phyloP scores from a whole-genome alignment of 202 grass and related monocot species.

The Dendrocalamus latiflorus region DNA sequence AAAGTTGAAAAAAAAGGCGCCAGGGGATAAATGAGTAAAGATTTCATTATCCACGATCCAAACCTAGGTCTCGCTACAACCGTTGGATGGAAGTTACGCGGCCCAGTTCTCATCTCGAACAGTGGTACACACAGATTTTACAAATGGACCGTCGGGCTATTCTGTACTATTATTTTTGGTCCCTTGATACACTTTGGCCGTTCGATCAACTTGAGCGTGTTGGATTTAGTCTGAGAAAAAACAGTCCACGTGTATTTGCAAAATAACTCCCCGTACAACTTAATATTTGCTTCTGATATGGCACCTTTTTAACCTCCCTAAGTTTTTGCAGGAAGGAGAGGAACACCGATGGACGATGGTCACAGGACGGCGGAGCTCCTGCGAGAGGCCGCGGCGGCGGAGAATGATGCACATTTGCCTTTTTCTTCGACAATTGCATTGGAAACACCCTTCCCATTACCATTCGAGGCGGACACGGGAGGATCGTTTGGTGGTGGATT shows the following conservation, averaged over 20 bases:
- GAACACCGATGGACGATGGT: no score
- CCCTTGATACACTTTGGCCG: not conserved
- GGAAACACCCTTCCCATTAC: not conserved
- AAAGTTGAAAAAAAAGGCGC: no score
- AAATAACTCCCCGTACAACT: not conserved
- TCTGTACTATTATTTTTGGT: not conserved
- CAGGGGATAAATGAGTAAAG: no score
- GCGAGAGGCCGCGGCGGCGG: not conserved
- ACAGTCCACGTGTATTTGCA: not conserved
- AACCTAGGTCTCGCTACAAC: not conserved
- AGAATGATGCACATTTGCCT: not conserved
- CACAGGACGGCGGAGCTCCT: not conserved
- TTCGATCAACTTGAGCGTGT: not conserved
- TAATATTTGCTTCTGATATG: not conserved
- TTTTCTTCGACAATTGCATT: not conserved
- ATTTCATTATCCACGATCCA: not conserved
- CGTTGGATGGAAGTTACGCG: not conserved
- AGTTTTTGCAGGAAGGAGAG: no score
- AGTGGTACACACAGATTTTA: not conserved
- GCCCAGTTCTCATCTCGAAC: not conserved
- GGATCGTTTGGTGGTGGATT: not conserved
- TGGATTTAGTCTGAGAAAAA: not conserved
- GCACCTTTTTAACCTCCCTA: no score
- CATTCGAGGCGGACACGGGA: not conserved
- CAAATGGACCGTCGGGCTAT: not conserved